Conservation (phyloP, 2,329 filamentous ascomycete species). For the Clonostachys rhizophaga region DNA sequence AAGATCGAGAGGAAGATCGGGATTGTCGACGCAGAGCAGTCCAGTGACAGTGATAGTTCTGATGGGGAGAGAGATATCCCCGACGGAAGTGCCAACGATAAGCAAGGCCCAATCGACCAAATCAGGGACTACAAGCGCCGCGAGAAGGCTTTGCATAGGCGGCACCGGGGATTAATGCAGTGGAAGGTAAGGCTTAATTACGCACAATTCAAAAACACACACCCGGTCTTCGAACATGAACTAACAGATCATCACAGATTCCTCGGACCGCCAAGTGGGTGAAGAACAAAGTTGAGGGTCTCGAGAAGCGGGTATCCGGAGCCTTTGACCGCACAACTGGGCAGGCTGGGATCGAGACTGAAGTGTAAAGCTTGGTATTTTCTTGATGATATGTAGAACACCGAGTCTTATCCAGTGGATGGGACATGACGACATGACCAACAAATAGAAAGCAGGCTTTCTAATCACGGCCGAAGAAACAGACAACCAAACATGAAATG, state of each 20-base stretch:
- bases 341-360: conserved; percentile 60
- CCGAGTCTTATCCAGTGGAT: too few relatives aligned
- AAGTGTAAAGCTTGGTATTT: conserved; percentile 41
- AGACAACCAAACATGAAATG: too few relatives aligned
- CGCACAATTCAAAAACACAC: too few relatives aligned
- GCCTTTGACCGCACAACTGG: conserved; percentile 57
- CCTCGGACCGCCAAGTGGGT: conserved; percentile 44
- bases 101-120: conserved; percentile 42
- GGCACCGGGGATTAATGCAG: conserved; percentile 70
- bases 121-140: conserved; percentile 57
- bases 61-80: conserved; percentile 29
- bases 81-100: conserved; percentile 27
- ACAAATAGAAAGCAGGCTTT: too few relatives aligned
- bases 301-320: conserved; percentile 53
- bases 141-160: conserved; percentile 55
- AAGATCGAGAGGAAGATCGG: conserved; percentile 25
- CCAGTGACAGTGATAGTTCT: conserved; percentile 19
- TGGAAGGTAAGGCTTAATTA: conserved; percentile 39
- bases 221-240: background rate
- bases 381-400: too few relatives aligned
- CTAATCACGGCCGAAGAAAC: too few relatives aligned
- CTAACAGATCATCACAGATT: conserved; percentile 13
- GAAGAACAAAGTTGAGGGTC: conserved; percentile 47
- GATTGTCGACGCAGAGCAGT: conserved; percentile 22
- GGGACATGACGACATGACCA: too few relatives aligned